Evolutionary conservation across 768 basidiomycete genomes (phyloP).

Genomic region (Xerocomellus intermedius): DNA sequence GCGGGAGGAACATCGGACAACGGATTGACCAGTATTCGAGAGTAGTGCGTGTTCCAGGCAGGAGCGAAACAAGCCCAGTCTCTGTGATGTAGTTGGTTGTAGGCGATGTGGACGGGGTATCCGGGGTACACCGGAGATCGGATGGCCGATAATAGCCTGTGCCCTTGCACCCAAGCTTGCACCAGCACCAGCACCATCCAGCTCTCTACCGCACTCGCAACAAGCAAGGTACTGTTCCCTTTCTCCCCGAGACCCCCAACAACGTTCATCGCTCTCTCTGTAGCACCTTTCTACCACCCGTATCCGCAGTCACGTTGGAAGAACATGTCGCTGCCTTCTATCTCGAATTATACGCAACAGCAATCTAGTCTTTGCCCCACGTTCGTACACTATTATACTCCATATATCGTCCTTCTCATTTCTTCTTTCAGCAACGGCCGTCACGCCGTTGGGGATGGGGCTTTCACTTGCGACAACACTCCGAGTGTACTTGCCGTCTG

Average conservation of each 20-base stretch:
- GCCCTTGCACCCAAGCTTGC: background rate
- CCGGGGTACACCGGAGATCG: slow-evolving; percentile 16
- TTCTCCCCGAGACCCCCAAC: background rate
- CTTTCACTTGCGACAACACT: slow-evolving; percentile 72
- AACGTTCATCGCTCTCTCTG: background rate
- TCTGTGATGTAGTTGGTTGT: background rate
- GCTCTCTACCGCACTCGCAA: background rate
- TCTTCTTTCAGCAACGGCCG: slow-evolving; percentile 74
- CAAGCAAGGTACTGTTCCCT: slow-evolving; percentile 4
- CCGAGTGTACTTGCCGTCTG: slow-evolving; percentile 84
- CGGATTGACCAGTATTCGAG: too few relatives aligned
- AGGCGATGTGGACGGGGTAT: slow-evolving; percentile 2
- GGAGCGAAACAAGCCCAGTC: background rate
- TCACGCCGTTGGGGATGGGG: slow-evolving; percentile 98
- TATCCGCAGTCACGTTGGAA: slow-evolving; percentile 72
- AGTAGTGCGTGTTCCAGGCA: background rate
- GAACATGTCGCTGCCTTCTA: slow-evolving; percentile 71
- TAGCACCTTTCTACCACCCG: slow-evolving; percentile 8
- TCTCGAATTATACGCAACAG: slow-evolving; percentile 69
- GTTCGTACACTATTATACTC: slow-evolving; percentile 43
- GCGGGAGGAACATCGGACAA: background rate
- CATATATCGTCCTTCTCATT: slow-evolving; percentile 13
- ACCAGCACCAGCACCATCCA: slow-evolving; percentile 14
- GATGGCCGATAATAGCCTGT: background rate
- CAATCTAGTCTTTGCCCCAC: slow-evolving; percentile 95